Conservation (phyloP, 176 grass and related monocot species). For the Elymus sibiricus region DNA sequence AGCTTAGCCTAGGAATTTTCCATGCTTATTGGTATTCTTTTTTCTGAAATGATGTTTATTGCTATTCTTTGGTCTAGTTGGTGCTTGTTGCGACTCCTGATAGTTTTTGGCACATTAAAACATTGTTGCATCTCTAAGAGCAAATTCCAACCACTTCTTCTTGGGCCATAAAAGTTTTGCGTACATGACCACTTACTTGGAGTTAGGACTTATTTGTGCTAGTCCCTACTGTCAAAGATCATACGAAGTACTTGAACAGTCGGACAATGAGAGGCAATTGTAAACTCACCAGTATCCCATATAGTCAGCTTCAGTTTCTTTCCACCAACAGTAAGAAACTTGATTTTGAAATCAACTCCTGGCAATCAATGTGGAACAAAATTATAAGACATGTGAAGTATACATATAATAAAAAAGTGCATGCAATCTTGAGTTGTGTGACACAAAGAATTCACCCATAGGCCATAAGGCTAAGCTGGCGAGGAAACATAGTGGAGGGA, state of each 20-base stretch:
- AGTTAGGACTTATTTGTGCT: background rate
- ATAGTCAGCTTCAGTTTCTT: constrained; percentile 95
- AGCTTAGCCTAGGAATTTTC: background rate
- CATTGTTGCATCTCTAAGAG: background rate
- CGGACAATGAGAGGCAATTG: background rate
- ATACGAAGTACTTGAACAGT: background rate
- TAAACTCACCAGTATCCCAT: constrained; percentile 89
- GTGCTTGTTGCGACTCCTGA: background rate
- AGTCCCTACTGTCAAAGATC: background rate
- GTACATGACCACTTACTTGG: background rate
- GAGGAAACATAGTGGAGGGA: background rate
- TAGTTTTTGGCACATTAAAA: constrained; percentile 13
- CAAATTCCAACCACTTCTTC: background rate
- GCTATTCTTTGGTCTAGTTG: background rate
- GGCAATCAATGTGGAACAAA: constrained; percentile 31
- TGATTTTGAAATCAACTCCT: constrained; percentile 99
- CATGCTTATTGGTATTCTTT: background rate
- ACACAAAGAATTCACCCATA: background rate
- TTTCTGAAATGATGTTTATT: too few relatives aligned
- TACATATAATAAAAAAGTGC: background rate
- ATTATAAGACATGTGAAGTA: background rate
- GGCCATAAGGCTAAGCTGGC: background rate
- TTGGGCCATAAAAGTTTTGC: background rate
- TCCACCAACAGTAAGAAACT: constrained; percentile 71
- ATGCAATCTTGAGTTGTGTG: background rate